Evolutionary conservation across 768 basidiomycete genomes (phyloP).

Genomic region (Psilocybe cyanescens): DNA sequence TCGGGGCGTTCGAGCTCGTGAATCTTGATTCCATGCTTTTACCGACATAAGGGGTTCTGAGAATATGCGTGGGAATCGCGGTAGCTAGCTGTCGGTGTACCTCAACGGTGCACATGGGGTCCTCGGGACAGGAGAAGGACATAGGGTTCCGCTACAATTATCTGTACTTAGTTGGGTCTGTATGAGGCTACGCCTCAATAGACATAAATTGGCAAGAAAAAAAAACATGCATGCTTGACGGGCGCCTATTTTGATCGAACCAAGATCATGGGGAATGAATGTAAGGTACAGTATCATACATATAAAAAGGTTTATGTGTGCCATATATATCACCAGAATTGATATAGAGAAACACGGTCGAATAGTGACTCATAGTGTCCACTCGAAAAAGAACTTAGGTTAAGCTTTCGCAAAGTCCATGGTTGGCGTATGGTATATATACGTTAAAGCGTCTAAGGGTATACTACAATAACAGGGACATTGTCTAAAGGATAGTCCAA

Average conservation of each 20-base stretch:
- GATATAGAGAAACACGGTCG: neutral
- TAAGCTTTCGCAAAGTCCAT: neutral
- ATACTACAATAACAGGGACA: neutral
- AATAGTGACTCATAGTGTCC: neutral
- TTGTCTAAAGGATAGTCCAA: conserved; percentile 34
- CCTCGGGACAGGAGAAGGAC: no score
- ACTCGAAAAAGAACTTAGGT: neutral
- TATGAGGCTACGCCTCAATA: no score
- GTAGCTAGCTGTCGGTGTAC: neutral
- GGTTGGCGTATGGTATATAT: neutral
- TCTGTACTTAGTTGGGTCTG: no score
- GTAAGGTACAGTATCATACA: neutral
- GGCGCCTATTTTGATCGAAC: neutral
- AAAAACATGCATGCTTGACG: no score
- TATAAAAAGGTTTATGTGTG: neutral
- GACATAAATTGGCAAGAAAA: no score
- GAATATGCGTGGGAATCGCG: neutral
- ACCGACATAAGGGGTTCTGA: neutral
- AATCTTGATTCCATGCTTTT: neutral
- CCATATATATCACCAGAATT: neutral
- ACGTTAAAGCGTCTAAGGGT: neutral
- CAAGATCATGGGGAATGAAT: neutral
- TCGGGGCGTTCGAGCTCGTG: no score
- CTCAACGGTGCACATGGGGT: no score
- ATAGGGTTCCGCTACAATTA: no score